Conservation (phyloP, 1,139 yeast species). For the Casaregolazyma suthepensis region DNA sequence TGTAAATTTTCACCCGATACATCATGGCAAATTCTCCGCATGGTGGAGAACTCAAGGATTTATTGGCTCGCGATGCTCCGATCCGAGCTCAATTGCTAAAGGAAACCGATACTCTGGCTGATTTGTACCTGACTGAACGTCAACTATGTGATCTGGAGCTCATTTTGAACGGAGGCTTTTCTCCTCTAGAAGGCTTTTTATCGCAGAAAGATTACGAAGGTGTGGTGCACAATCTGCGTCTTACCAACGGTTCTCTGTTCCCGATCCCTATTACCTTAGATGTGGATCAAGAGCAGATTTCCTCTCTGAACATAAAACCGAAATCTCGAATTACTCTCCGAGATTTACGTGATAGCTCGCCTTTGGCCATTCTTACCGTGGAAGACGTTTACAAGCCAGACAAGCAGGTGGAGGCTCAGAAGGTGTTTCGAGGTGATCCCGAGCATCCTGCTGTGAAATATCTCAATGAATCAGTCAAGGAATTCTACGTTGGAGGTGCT, state of each 20-base stretch:
- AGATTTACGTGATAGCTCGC: constrained; percentile 77
- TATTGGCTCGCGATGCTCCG: constrained; percentile 71
- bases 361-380: constrained; percentile 75
- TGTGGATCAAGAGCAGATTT: constrained; percentile 52
- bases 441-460: constrained; percentile 92
- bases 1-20: not conserved
- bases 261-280: constrained; percentile 91
- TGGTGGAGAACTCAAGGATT: constrained; percentile 85
- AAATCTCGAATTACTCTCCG: constrained; percentile 68
- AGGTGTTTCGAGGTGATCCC: constrained; percentile 93
- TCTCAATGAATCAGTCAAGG: constrained; percentile 69
- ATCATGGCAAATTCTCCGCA: constrained; percentile 73
- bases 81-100: constrained; percentile 49
- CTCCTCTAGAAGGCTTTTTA: constrained; percentile 85
- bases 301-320: constrained; percentile 35
- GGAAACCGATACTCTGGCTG: constrained; percentile 52
- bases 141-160: constrained; percentile 92
- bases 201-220: constrained; percentile 71
- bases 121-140: constrained; percentile 66
- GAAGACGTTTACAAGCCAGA: constrained; percentile 77
- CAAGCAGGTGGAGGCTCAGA: constrained; percentile 69
- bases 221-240: constrained; percentile 73
- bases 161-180: constrained; percentile 89
- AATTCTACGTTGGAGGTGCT: constrained; percentile 80
- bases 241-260: constrained; percentile 76